A percentile compares a stretch with the other conserved stretches of the same genome.
phyloP scores from a whole-genome alignment of 768 basidiomycete genomes.

The Daedalea quercina region DNA sequence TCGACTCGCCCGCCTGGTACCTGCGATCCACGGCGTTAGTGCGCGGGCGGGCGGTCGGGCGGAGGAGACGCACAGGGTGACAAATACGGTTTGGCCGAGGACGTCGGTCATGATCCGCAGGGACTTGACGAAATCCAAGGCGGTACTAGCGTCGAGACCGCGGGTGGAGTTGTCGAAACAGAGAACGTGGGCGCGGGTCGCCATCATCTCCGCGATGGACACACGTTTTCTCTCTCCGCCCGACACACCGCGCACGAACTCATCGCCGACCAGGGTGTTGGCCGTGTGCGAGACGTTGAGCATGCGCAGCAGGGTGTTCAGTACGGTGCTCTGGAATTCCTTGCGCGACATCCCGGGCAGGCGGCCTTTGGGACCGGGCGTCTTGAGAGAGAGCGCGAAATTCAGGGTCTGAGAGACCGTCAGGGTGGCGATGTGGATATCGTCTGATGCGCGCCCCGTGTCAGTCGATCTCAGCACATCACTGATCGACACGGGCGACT shows the following conservation, averaged over 20 bases:
- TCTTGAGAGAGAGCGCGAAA: conserved; percentile 67
- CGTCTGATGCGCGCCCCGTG: conserved; percentile 41
- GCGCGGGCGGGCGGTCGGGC: neutral
- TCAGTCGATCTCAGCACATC: neutral
- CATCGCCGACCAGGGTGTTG: conserved; percentile 79
- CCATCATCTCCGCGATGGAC: conserved; percentile 84
- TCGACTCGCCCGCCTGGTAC: conserved; percentile 68
- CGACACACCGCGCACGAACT: conserved; percentile 76
- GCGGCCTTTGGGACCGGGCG: conserved; percentile 67
- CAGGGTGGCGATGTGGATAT: conserved; percentile 77
- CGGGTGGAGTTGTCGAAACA: conserved; percentile 83
- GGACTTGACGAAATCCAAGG: conserved; percentile 77
- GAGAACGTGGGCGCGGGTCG: conserved; percentile 72
- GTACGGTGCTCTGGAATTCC: conserved; percentile 49
- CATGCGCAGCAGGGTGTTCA: conserved; percentile 63
- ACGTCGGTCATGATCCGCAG: conserved; percentile 80
- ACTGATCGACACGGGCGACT: neutral
- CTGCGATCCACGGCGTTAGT: conserved; percentile 5
- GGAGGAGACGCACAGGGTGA: conserved; percentile 48
- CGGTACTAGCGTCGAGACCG: conserved; percentile 81
- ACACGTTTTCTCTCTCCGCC: conserved; percentile 80
- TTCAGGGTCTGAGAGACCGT: conserved; percentile 73
- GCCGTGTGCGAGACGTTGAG: conserved; percentile 80
- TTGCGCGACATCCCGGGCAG: conserved; percentile 59
- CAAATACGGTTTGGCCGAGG: conserved; percentile 74